Evolutionary conservation across 1,139 yeast genomes (phyloP), one percentile per base, ranked within the genome.

Genomic region (Petasospora fabianii): DNA sequence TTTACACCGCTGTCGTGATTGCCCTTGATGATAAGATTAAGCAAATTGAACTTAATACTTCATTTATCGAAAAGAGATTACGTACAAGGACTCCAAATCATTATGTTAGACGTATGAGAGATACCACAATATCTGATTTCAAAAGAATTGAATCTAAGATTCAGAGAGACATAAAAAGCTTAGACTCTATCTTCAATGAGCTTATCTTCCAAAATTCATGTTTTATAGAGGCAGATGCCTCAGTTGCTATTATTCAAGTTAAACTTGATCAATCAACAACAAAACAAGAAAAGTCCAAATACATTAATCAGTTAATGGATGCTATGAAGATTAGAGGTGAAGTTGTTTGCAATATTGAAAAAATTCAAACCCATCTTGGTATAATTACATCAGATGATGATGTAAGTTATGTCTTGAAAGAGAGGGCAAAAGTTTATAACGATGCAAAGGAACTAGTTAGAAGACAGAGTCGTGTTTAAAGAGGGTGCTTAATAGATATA

Each of bases 351-450:
- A 53, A 53, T 34, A 13, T 53, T 10, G 35, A 42, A 6, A 24
- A 34, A 9, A 41, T 51, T 4, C 40, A 39, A 12, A 15, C 27
- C 10, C 45, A 44, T 29, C 36, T 53, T 6, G n/a, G 14, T 2
- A 30, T 21, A 19, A 41, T 51, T 6, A 34, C 43, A 4, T 30
- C 32, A n/a, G 39, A 42, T 15, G 54, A 51, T 19, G 57, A 53
- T 32, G 48, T 53, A 13, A 39, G 51, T 8, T 50, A 48, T 26
- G 52, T 52, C 9, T 32, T 52, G n/a, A 54, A 54, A 26, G 58
- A 54, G 33, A 44, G 58, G 21, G 53, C 55, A 15, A 50, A 53
- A 35, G 44, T 54, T 9, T 54, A 52, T 26, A 52, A 52, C 32
- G 50, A 49, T 34, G 58, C 58, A 3, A 52, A 46, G 36, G 55